Conservation (phyloP, 2,329 filamentous ascomycete species). For the Alternaria sp. region DNA sequence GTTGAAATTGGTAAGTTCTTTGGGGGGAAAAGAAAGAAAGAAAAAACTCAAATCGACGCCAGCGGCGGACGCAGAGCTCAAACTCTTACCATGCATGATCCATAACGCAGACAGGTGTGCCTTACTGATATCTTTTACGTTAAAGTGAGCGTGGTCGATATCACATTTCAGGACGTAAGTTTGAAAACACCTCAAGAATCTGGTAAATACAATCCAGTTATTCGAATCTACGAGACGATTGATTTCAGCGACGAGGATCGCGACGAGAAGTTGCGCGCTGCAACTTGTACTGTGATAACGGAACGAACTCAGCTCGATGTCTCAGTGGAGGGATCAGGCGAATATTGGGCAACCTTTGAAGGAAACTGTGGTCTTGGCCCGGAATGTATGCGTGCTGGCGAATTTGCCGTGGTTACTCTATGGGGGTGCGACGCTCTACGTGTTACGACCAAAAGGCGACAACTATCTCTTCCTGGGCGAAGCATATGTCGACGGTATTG, state of each 20-base stretch:
- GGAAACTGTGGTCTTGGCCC: conserved; percentile 13
- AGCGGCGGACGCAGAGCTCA: not conserved
- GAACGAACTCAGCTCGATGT: no score
- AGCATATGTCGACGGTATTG: conserved; percentile 17
- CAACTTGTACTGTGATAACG: no score
- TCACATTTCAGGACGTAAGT: no score
- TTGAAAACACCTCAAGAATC: no score
- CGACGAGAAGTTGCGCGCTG: no score
- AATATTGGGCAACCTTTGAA: not conserved
- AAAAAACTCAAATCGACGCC: not conserved
- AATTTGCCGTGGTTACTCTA: conserved; percentile 19
- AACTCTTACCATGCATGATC: accelerated
- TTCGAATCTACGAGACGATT: no score
- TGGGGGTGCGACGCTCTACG: conserved; percentile 4
- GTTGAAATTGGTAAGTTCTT: accelerated
- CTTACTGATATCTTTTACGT: not conserved
- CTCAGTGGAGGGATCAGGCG: no score
- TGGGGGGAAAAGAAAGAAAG: not conserved
- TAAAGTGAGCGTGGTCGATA: not conserved
- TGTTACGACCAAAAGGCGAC: conserved; percentile 4
- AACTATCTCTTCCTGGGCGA: conserved; percentile 13
- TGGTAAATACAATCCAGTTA: no score
- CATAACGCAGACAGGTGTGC: accelerated
- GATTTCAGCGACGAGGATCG: no score
- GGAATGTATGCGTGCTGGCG: conserved; percentile 14